Percentiles rank a stretch among this genome's conserved stretches.
These are phyloP conservation scores for Zymoseptoria brevis DNA, from an alignment of 2,329 filamentous ascomycete genomes.

Conservation along the genomic window DNA sequence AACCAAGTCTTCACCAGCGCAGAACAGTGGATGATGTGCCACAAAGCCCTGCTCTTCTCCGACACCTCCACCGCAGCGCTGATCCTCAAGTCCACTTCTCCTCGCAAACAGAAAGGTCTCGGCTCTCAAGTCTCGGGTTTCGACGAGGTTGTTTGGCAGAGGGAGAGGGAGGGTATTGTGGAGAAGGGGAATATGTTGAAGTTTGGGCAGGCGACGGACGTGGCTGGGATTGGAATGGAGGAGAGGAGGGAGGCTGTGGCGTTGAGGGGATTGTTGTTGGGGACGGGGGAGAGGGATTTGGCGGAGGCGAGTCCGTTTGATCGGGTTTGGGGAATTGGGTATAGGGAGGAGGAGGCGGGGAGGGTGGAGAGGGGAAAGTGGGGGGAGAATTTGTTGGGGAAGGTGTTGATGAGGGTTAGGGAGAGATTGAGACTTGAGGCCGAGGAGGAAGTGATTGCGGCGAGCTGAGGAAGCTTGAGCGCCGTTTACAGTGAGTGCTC, in stretches of 20 bases:
- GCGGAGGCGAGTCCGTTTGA: conserved; percentile 12
- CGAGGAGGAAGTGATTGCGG: no score
- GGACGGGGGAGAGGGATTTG: conserved; percentile 10
- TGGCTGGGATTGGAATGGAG: conserved; percentile 1
- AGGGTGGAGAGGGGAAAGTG: conserved; percentile 1
- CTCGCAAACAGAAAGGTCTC: conserved; percentile 7
- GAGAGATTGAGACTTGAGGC: conserved; percentile 2
- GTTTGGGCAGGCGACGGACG: conserved; percentile 9
- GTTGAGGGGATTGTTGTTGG: conserved; percentile 6
- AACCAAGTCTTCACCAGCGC: conserved; percentile 9
- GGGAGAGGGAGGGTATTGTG: conserved; percentile 2
- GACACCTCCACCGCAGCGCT: conserved; percentile 4
- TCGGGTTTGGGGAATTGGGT: conserved; percentile 16
- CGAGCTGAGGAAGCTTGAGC: no score
- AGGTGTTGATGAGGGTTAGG: conserved; percentile 9
- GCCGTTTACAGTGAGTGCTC: no score
- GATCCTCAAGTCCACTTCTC: conserved; percentile 2
- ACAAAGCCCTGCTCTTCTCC: conserved; percentile 11
- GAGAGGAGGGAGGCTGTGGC: conserved; percentile 1
- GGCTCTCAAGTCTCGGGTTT: conserved; percentile 7
- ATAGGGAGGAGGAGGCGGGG: conserved; percentile 1
- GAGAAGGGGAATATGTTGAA: conserved; percentile 10
- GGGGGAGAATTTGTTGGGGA: conserved; percentile 10
- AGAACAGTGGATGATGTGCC: conserved; percentile 19
- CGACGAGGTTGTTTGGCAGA: conserved; percentile 4